Evolutionary conservation across 2,329 filamentous ascomycete genomes (phyloP).

Genomic region (Xylaria sp.): DNA sequence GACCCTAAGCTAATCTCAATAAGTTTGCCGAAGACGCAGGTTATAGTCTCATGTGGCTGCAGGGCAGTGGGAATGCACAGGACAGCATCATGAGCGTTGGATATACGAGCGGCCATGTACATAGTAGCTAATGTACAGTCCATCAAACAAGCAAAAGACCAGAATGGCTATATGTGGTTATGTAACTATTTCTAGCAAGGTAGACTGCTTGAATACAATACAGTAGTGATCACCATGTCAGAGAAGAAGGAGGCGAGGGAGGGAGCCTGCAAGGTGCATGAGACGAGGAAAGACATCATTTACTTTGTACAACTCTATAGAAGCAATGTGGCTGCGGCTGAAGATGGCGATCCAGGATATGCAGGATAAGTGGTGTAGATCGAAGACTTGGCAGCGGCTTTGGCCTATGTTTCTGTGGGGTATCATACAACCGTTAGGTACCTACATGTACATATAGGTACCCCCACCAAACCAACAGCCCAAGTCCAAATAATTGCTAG

Average conservation of each 20-base stretch:
- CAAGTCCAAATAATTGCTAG: too few species aligned
- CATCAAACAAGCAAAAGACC: too few species aligned
- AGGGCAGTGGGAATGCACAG: neutral
- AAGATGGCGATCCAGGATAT: constrained; percentile 1
- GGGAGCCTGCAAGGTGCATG: too few species aligned
- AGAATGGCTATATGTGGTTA: too few species aligned
- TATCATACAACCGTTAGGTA: too few species aligned
- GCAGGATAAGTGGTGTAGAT: neutral
- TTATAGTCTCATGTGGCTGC: constrained; percentile 8
- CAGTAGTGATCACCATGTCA: neutral
- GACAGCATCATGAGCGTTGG: neutral
- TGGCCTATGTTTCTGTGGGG: too few species aligned
- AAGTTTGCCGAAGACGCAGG: constrained; percentile 2
- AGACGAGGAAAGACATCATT: too few species aligned
- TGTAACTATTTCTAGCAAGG: neutral
- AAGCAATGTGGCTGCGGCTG: constrained; percentile 21
- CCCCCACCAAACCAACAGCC: too few species aligned
- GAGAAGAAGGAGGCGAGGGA: too few species aligned
- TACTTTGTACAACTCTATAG: neutral
- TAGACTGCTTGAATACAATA: neutral
- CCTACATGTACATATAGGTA: too few species aligned
- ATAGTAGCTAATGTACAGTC: too few species aligned
- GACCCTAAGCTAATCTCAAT: constrained; percentile 19
- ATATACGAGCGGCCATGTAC: neutral
- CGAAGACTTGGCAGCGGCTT: neutral